phyloP scores from a whole-genome alignment of 2,329 filamentous ascomycete species.

The Fusarium sp. region DNA sequence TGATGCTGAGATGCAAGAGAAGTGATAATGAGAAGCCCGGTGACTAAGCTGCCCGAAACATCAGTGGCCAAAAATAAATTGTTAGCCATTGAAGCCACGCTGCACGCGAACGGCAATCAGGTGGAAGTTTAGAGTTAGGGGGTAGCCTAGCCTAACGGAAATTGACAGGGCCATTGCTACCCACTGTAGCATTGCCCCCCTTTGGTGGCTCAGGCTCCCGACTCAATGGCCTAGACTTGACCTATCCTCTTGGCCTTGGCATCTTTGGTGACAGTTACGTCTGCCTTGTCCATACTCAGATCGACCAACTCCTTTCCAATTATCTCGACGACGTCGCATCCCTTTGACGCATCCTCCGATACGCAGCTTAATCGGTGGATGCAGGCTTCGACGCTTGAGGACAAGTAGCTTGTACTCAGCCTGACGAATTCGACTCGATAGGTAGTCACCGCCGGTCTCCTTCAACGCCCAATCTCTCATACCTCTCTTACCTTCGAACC shows the following conservation, averaged over 20 bases:
- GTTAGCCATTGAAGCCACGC: conserved; percentile 47
- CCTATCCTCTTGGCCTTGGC: conserved; percentile 47
- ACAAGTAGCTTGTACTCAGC: conserved; percentile 28
- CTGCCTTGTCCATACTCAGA: conserved; percentile 39
- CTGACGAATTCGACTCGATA: conserved; percentile 31
- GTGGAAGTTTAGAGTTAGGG: conserved; percentile 46
- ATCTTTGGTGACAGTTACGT: conserved; percentile 44
- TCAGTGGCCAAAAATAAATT: conserved; percentile 39
- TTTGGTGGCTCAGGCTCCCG: conserved; percentile 16
- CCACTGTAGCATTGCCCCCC: conserved; percentile 21
- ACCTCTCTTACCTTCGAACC: conserved; percentile 13
- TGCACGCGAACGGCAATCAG: conserved; percentile 46
- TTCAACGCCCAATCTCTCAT: conserved; percentile 20
- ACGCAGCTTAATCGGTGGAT: conserved; percentile 35
- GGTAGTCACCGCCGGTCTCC: conserved; percentile 46
- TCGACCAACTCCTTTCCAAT: conserved; percentile 39
- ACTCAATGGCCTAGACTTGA: conserved; percentile 32
- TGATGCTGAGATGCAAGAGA: conserved; percentile 20
- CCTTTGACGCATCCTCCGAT: conserved; percentile 27
- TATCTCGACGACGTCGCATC: conserved; percentile 30
- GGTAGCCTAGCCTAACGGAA: conserved; percentile 20
- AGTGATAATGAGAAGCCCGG: conserved; percentile 4
- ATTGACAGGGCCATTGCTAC: conserved; percentile 22
- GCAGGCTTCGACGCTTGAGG: conserved; percentile 37
- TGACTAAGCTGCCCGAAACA: conserved; percentile 44